Evolutionary conservation across 306 rosid genomes (phyloP), one percentile per base, ranked within the genome.

Genomic region (Luffa acutangula): DNA sequence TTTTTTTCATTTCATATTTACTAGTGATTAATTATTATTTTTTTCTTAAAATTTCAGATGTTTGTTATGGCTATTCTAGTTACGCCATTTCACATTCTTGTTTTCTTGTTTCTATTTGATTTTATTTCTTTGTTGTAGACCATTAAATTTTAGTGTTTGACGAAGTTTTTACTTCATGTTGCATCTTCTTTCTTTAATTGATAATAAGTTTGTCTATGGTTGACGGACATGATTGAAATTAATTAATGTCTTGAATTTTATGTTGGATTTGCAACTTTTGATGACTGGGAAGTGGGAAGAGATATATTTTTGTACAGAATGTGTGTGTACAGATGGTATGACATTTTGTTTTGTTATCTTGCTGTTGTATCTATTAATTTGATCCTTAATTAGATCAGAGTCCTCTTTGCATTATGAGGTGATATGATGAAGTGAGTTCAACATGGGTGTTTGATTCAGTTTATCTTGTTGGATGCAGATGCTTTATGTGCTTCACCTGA

Each of bases 401-500:
- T 69, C 77, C 36, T 33, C 66, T 80, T 78, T 81, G 79, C 56
- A 15, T 81, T 41, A 67, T 73, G 54, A 82, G 72, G 60, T 45
- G 64, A 20, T 87, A 83, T 83, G 92, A 89, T 90, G 89, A 78
- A 86, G 90, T 90, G 89, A 90, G 94, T 83, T 91, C 76, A 75
- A 85, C 85, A 87, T 94, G 92, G 85, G 80, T 94, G 86, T 92
- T 91, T 94, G 92, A 91, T 92, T 94, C 97, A 89, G 95, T 97
- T 94, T 89, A 79, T 88, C 89, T 88, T 92, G 88, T 94, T 94
- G 93, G 96, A 91, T 85, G 90, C 92, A 85, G 97, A 92, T 94
- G 98, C 93, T 92, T 94, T 94, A 77, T 94, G 88, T 91, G 90
- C 89, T 91, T 94, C 97, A 91, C 92, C 95, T 88, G 98, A 91